Evolutionary conservation across 1,139 yeast species (phyloP).

Genomic region (Blastobotrys apis): DNA sequence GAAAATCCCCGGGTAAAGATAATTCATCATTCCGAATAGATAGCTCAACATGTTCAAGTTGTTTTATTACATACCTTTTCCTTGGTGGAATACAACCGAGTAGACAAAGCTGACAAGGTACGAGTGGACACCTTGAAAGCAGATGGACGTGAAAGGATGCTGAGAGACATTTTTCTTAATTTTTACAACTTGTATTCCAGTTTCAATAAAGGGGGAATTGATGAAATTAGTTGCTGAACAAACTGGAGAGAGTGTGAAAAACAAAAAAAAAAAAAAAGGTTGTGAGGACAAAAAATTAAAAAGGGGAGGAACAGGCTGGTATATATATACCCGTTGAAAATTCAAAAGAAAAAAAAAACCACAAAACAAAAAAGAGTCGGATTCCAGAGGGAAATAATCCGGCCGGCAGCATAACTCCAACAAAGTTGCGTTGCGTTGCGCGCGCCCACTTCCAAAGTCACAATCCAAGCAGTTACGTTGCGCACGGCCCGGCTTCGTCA

Average conservation of each 20-base stretch:
- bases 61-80: slow-evolving; percentile 27
- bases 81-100: slow-evolving; percentile 34
- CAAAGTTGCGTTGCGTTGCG: too few relatives aligned
- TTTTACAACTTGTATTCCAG: slow-evolving; percentile 2
- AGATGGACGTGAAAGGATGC: slow-evolving; percentile 22
- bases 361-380: not conserved
- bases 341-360: not conserved
- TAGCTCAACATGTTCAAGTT: too few relatives aligned
- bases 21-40: too few relatives aligned
- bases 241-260: slow-evolving; percentile 1
- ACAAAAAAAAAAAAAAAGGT: not conserved
- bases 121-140: slow-evolving; percentile 24
- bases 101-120: slow-evolving; percentile 23
- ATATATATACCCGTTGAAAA: not conserved
- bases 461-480: too few relatives aligned
- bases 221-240: not conserved
- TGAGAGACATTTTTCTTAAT: slow-evolving; percentile 9
- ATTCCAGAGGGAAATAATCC: not conserved
- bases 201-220: not conserved
- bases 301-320: slow-evolving; percentile 1
- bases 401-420: too few relatives aligned
- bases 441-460: too few relatives aligned
- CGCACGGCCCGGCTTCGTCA: too few relatives aligned
- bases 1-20: too few relatives aligned
- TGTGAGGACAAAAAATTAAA: not conserved